These are phyloP conservation scores for Rhizoclosmatium globosum DNA, from an alignment of 192 early-diverging fungal species.

Conservation along the genomic window DNA sequence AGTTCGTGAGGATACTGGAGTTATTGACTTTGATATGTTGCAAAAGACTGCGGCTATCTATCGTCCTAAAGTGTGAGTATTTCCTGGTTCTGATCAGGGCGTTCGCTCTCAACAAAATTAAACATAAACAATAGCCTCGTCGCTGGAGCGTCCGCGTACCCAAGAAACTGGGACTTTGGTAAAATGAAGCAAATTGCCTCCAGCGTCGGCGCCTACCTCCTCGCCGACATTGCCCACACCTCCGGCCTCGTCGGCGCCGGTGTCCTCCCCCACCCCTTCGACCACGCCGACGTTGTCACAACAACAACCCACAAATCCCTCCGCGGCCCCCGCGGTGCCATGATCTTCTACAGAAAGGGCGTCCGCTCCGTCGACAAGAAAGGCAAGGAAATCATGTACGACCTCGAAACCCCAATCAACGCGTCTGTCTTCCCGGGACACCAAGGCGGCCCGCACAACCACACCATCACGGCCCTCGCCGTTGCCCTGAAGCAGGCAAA, in stretches of 20 bases:
- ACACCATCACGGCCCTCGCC: conserved; percentile 95
- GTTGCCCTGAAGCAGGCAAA: conserved; percentile 95
- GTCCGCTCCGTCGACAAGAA: conserved; percentile 89
- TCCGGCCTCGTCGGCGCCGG: conserved; percentile 89
- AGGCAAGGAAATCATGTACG: conserved; percentile 86
- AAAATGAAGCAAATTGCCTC: conserved; percentile 87
- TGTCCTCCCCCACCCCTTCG: conserved; percentile 88
- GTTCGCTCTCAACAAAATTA: too few relatives aligned
- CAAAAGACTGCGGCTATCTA: conserved; percentile 81
- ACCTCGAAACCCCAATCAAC: conserved; percentile 96
- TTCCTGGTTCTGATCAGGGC: too few relatives aligned
- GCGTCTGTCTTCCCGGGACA: conserved; percentile 97
- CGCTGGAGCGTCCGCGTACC: conserved; percentile 94
- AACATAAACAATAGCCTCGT: conserved; percentile 64
- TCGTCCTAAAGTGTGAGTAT: conserved; percentile 86
- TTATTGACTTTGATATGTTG: conserved; percentile 93
- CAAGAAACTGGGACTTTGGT: conserved; percentile 92
- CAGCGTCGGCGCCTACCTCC: conserved; percentile 84
- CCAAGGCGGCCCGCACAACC: conserved; percentile 99
- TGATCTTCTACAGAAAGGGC: conserved; percentile 99
- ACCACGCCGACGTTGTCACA: conserved; percentile 95
- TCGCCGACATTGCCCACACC: conserved; percentile 98
- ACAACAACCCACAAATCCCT: conserved; percentile 99
- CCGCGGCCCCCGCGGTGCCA: conserved; percentile 93
- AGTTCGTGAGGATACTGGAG: conserved; percentile 85